A percentile compares a stretch with the other conserved stretches of the same genome.
Conservation (phyloP, 148 eudicot species). For the Hydrangea macrophylla region DNA sequence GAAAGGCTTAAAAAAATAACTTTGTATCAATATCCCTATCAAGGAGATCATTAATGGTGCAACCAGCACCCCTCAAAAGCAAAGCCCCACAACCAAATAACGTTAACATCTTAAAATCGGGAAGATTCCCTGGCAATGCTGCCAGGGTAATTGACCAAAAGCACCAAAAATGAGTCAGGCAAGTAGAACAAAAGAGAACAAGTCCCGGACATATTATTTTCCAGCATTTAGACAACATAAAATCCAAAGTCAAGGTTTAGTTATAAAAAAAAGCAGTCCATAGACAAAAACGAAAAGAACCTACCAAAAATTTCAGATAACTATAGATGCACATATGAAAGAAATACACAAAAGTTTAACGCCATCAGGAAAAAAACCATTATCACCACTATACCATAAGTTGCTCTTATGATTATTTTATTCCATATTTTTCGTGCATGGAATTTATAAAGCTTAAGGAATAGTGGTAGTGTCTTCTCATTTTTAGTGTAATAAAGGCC, state of each 20-base stretch:
- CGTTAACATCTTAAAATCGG: slow-evolving; percentile 76
- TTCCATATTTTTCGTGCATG: neutral
- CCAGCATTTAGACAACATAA: neutral
- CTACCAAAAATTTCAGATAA: neutral
- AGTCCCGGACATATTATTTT: neutral
- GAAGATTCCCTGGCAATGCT: slow-evolving; percentile 65
- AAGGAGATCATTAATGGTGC: slow-evolving; percentile 68
- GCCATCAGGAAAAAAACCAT: too few relatives aligned
- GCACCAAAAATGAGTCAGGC: slow-evolving; percentile 8
- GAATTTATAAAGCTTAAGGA: too few relatives aligned
- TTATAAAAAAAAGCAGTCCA: neutral
- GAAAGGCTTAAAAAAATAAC: slow-evolving; percentile 31
- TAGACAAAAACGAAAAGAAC: neutral
- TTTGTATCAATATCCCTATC: slow-evolving; percentile 73
- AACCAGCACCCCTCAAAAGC: slow-evolving; percentile 78
- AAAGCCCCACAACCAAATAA: slow-evolving; percentile 67
- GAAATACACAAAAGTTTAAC: neutral
- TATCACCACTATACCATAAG: too few relatives aligned
- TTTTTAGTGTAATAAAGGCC: too few relatives aligned
- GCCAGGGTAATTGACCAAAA: slow-evolving; percentile 90
- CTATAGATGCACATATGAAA: neutral
- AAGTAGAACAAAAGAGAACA: neutral
- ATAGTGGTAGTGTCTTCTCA: too few relatives aligned
- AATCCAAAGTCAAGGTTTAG: neutral
- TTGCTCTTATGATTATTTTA: too few relatives aligned